phyloP scores from a whole-genome alignment of 2,329 filamentous ascomycete genomes.

The Talaromyces sp. region DNA sequence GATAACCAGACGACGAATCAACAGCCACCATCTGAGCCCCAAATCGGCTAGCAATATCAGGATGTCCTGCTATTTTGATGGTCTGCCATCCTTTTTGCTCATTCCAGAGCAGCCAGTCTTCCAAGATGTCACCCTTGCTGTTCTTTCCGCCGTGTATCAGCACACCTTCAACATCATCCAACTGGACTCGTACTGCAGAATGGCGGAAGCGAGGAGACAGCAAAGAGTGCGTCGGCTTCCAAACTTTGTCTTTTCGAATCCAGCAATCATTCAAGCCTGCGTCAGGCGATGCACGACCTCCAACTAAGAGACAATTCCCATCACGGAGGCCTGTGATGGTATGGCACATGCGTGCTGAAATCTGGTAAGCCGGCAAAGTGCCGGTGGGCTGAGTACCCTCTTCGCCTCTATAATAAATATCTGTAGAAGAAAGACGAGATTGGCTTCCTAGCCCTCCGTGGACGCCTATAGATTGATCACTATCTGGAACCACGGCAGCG shows the following conservation, averaged over 20 bases:
- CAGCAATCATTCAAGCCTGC: slow-evolving; percentile 70
- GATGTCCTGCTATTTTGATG: slow-evolving; percentile 31
- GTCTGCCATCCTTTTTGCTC: slow-evolving; percentile 51
- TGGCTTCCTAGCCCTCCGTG: slow-evolving; percentile 46
- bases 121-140: slow-evolving; percentile 48
- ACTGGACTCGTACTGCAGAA: slow-evolving; percentile 52
- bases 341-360: slow-evolving; percentile 64
- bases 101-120: slow-evolving; percentile 56
- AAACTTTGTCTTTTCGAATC: slow-evolving; percentile 61
- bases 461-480: slow-evolving; percentile 31
- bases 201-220: slow-evolving; percentile 74
- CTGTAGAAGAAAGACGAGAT: slow-evolving; percentile 47
- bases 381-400: slow-evolving; percentile 46
- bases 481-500: slow-evolving; percentile 51
- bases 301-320: slow-evolving; percentile 62
- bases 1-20: slow-evolving; percentile 54
- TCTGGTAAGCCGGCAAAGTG: slow-evolving; percentile 41
- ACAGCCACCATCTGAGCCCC: slow-evolving; percentile 50
- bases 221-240: slow-evolving; percentile 65
- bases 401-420: slow-evolving; percentile 47
- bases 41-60: slow-evolving; percentile 51
- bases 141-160: slow-evolving; percentile 63
- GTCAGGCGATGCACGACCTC: slow-evolving; percentile 75
- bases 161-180: slow-evolving; percentile 40
- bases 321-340: slow-evolving; percentile 65